Evolutionary conservation across 306 rosid species (phyloP), one percentile per base, ranked within the genome.

Genomic region (Gastrolobium villosum): DNA sequence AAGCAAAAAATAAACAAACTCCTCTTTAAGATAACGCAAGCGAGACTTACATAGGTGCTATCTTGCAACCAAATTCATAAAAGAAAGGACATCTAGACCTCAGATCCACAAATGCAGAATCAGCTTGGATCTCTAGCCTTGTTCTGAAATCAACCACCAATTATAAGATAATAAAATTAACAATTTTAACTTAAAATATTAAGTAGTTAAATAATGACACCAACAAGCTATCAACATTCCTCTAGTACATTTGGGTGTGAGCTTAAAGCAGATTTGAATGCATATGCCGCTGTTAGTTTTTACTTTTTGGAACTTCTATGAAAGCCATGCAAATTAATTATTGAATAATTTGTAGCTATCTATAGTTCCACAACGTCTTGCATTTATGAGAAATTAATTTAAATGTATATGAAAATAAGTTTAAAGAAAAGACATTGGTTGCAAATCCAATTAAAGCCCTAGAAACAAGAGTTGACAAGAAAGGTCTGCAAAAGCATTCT

Each of bases 41-140:
- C 64, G 63, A 76, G 46, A 87, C 97, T 91, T 62, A 91, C 99
- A 89, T 37, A 63, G 96, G 97, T 77, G 97, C 98, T 67, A 95
- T 81, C 89, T 92, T 95, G 93, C 97, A 95, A 87, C 99, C 99
- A 82, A 92, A 92, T 84, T 95, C 99, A 45, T 92, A 95, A 68
- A 95, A 95, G 82, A 84, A 91, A 57, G 83, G 87, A 78, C 99
- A 87, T 75, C 92, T 88, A 57, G 96, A 92, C 87, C 89, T 89
- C 72, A 95, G 84, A 86, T 95, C 90, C 75, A 92, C 99, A 77
- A 81, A 71, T 60, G 87, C 91, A 28, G 91, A 88, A 77, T 95
- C 99, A 57, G 98, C 98, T 84, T 90, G 97, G 43, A 95, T 90
- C 90, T 95, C 99, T 52, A 86, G 81, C 82, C 96, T 92, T 65